phyloP scores from a whole-genome alignment of 306 rosid species.

The Quercus glauca region DNA sequence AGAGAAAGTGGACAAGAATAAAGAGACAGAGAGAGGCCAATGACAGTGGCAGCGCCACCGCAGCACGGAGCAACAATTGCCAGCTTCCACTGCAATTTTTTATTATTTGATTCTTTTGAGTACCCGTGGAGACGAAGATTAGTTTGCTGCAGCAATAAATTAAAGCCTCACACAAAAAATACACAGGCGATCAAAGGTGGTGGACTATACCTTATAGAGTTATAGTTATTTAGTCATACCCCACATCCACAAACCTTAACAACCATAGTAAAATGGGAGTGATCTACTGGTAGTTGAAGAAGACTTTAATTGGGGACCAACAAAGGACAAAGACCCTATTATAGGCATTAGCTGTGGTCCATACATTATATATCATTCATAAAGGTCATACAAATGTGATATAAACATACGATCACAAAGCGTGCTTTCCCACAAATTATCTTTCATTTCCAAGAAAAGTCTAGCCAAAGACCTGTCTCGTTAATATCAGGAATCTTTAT shows the following conservation, averaged over 20 bases:
- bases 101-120: no score
- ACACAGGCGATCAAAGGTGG: no score
- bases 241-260: background rate
- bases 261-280: background rate
- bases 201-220: no score
- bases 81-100: no score
- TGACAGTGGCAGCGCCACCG: no score
- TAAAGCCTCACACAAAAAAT: no score
- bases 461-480: conserved; percentile 53
- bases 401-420: conserved; percentile 52
- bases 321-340: conserved; percentile 3
- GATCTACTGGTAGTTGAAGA: background rate
- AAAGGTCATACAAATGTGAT: background rate
- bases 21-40: conserved; percentile 8
- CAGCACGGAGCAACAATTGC: no score
- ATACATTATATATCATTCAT: background rate
- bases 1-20: background rate
- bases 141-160: no score
- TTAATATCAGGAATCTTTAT: conserved; percentile 62
- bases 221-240: no score
- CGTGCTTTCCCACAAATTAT: conserved; percentile 61
- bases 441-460: conserved; percentile 93
- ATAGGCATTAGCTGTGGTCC: conserved; percentile 36
- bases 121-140: no score
- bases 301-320: background rate